Base-by-base conservation (phyloP, 108 stramenopile genomes). In the Cyclotella choctawhatcheeana region DNA sequence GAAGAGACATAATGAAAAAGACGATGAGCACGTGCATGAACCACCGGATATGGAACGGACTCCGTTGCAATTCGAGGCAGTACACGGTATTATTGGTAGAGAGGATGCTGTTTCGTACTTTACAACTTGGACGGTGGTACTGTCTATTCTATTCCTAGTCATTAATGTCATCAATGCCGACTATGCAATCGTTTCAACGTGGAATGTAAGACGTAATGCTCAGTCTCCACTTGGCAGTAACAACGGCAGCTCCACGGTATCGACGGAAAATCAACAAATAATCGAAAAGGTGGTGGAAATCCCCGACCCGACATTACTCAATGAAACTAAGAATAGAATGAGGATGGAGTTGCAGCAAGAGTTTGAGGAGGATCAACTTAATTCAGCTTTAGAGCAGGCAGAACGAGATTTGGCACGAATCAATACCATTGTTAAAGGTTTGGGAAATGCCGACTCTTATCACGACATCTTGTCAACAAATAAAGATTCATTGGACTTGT, bases 341-440 rank as follows among this genome's bases (percentile, higher is more conserved):
- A 33, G 55, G 18, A 35, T 61, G 0, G 64, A 67, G 40, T 64
- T 64, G 14, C 59, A 45, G 59, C 58, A 67, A 27, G 44, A 59
- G 22, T 35, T 54, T 30, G 59, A 78, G 33, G 35, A 71, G 33
- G n/a, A 60, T 37, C 52, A 66, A 20, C 52, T 71, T 25, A 62
- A 78, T 50, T 35, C 18, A 22, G 59, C 40, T 22, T 60, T 60
- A 40, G 29, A 26, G 1, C 35, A 43, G 5, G 21, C 51, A 10
- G 29, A 51, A 13, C 31, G 22, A 20, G 64, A 58, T 33, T 60
- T 78, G 64, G 48, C 59, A n/a, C n/a, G n/a, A n/a, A n/a, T n/a
- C n/a, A n/a, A n/a, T n/a, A n/a, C n/a, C n/a, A n/a, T n/a, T n/a
- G n/a, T n/a, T n/a, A n/a, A n/a, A n/a, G n/a, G n/a, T n/a, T n/a